phyloP scores from a whole-genome alignment of 495 filamentous ascomycete species.

The Hypomontagnella monticulosa region DNA sequence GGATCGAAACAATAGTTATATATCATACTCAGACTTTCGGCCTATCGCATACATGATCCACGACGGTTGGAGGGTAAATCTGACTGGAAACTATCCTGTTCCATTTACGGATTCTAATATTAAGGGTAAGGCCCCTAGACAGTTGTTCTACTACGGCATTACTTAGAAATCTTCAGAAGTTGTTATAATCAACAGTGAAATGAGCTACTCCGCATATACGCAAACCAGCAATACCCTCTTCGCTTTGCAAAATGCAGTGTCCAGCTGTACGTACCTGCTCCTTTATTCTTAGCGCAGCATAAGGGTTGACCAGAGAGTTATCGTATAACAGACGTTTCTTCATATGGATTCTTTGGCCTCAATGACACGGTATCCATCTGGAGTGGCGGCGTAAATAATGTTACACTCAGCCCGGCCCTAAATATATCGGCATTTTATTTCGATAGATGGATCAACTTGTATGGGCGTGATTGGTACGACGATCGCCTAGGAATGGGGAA shows the following conservation, averaged over 20 bases:
- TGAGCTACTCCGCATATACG: too few species aligned
- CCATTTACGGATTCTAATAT: too few species aligned
- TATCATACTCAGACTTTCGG: constrained; percentile 20
- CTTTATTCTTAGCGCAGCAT: neutral
- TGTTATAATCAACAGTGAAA: too few species aligned
- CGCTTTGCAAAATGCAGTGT: neutral
- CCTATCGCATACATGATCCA: constrained; percentile 28
- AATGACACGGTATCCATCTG: constrained; percentile 15
- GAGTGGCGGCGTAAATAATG: neutral
- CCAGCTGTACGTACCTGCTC: constrained; percentile 20
- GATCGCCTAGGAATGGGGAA: neutral
- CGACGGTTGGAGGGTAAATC: constrained; percentile 36
- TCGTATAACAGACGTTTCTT: constrained; percentile 2
- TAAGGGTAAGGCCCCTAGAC: too few species aligned
- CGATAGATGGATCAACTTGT: neutral
- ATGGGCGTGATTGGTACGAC: neutral
- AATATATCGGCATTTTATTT: constrained; percentile 32
- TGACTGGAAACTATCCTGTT: constrained; percentile 18
- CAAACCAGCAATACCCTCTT: too few species aligned
- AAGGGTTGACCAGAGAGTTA: neutral
- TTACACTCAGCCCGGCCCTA: constrained; percentile 10
- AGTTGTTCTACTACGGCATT: too few species aligned
- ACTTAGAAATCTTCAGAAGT: too few species aligned
- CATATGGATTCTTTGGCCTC: constrained; percentile 15
- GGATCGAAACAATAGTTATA: constrained; percentile 23